A percentile compares a stretch with the other conserved stretches of the same genome.
Evolutionary conservation across 345 rosid species (phyloP).

Genomic region (Salix udensis): DNA sequence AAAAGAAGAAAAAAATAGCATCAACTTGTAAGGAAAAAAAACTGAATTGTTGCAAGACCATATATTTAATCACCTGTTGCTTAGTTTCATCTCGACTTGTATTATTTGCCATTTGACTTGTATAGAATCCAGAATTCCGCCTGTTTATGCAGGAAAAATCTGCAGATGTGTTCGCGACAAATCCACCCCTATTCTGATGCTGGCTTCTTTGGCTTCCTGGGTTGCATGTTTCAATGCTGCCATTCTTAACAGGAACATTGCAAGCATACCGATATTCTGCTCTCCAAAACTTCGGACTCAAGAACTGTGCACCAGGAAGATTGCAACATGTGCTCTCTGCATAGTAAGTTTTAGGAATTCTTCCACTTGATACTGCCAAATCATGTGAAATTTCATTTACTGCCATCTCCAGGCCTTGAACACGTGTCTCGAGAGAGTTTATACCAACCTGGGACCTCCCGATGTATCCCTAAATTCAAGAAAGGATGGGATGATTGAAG

Average conservation of each 20-base stretch:
- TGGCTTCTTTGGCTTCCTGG: constrained; percentile 28
- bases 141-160: constrained; percentile 21
- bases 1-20: neutral
- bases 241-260: constrained; percentile 22
- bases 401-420: constrained; percentile 81
- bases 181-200: constrained; percentile 23
- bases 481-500: constrained; percentile 2
- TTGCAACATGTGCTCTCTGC: constrained; percentile 70
- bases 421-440: constrained; percentile 77
- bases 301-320: constrained; percentile 76
- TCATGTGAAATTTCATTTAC: constrained; percentile 78
- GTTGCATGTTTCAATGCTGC: constrained; percentile 20
- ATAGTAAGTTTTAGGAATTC: constrained; percentile 39
- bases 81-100: constrained; percentile 18
- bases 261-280: constrained; percentile 40
- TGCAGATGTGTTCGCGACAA: constrained; percentile 13
- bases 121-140: constrained; percentile 31
- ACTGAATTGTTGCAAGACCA: neutral
- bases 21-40: neutral
- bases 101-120: constrained; percentile 29
- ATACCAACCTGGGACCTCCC: constrained; percentile 89
- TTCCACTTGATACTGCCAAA: constrained; percentile 59
- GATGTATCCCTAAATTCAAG: constrained; percentile 61
- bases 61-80: constrained; percentile 37
- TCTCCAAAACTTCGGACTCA: constrained; percentile 88